Evolutionary conservation across 768 basidiomycete genomes (phyloP), one percentile per base, ranked within the genome.

Genomic region (Mycena filopes): DNA sequence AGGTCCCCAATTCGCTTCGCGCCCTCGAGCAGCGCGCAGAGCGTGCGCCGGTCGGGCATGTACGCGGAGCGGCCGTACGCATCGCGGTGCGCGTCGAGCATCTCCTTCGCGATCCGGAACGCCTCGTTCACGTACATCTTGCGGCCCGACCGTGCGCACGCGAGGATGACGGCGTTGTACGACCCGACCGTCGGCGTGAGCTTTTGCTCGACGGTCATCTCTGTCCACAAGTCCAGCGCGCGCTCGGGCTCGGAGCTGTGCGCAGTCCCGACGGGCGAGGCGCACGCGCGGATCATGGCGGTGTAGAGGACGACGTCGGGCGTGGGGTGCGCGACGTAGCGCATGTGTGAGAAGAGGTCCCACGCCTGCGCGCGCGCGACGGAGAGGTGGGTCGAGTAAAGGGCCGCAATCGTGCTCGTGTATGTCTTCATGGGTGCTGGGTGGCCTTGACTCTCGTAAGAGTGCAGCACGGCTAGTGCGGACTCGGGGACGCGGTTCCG

Each of bases 301-400:
- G 89, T 85, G 78, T 95, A 99, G 9, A 96, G 81, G 25, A 83
- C 76, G 16, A 81, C 81, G 66, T 92, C 88, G 0, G 96, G 96
- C 4, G 80, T 79, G 1, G 95, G 89, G 74, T 99, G 95, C 1
- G 97, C 94, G 16, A 94, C 93, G 65, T 98, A 96, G 48, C 97
- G 93, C 93, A 98, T 96, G 76, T 99, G 97, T 2, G 92, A 82
- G 76, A 94, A 98, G 42, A 98, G 85, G 73, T 99, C 94, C 94
- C 95, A 98, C 3, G 93, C 96, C 65, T 94, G 90, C 0, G 93
- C 91, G 33, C 85, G 86, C 2, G 86, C 86, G 1, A 83, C 70
- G 4, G 86, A 79, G 29, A 81, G 83, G 10, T 79, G 81, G 28
- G 81, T 79, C 45, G 81, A 80, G 70, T 86, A 86, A 36, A 89